Evolutionary conservation across 192 early-diverging fungal genomes (phyloP), one percentile per base, ranked within the genome.

Genomic region (Haplosporangium gracile): DNA sequence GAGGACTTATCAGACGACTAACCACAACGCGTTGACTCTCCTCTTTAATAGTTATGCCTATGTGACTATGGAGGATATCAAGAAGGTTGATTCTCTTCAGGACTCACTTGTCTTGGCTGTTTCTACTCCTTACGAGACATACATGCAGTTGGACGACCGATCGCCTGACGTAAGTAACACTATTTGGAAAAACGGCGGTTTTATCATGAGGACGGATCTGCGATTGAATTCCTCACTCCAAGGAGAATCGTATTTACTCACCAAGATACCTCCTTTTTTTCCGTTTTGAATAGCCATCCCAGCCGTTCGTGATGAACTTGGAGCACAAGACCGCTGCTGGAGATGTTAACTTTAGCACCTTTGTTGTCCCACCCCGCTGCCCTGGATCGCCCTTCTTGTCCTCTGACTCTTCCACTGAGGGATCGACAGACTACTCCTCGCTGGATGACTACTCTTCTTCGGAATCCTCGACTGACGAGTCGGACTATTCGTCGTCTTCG

Each of bases 301-400:
- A 80, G 74, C 82, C 82, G 15, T 85, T 85, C 57, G 78, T 80
- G 20, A 85, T 85, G 83, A 85, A 85, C 36, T 57, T 85, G 78
- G 83, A 85, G 70, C 83, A 85, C 70, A 85, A 85, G 78, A 85
- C 83, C 0, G 68, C 55, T 0, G 78, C 83, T 18, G 83, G 83
- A 34, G 78, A 85, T 36, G 83, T 85, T 38, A 75, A 85, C 24
- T 34, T 85, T 57, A 80, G 68, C 75, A 63, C 83, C 11, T 80
- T 85, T 22, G 74, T 72, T 5, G 78, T 85, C 36, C 82, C 82
- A 45, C 82, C 82, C 34, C 83, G 75, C 32, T 85, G 83, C 78
- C 73, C 74, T 5, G 78, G 74, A 8, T 79, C 83, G 7, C 74
- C 83, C 1, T 79, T 76, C 47, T 68, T 47, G 42, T 80, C 83